Base-by-base conservation (phyloP, 169 alveolate species). In the Eimeria praecox region DNA sequence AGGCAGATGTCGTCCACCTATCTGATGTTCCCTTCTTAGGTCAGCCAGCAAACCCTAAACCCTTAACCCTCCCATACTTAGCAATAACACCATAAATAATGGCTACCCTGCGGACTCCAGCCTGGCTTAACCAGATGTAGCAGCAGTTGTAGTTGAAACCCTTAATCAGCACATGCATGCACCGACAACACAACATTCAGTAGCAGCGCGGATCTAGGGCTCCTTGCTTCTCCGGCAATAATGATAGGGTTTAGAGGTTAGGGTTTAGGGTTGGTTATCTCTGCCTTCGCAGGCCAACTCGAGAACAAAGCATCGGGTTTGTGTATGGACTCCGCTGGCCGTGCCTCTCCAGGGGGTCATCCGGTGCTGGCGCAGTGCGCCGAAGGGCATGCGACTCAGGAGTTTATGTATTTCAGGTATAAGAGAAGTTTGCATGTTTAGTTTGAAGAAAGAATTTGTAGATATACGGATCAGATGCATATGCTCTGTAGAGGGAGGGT, bases 11-110 rank as follows among this genome's bases (percentile, higher is more conserved):
- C 27, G 87, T 80, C 35, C 94, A 96, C n/a, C 92, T 97, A 6
- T 88, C 46, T 22, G 98, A 97, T 90, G 98, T 97, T 33, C 98
- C 98, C 30, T 97, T 66, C 92, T 83, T 97, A 5, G 98, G 98
- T 59, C 71, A 44, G 80, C 59, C 40, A n/a, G 18, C 35, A 27
- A 64, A 62, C 73, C 77, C 38, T 80, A 95, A 92, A 64, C 78
- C n/a, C 30, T 96, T 59, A n/a, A 35, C 75, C 35, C n/a, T 64
- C 69, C 22, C n/a, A 9, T 59, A n/a, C 69, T 59, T 5, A 12
- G 27, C 27, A 1, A 59, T 16, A 9, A 59, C 12, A 9, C n/a
- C 69, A 6, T 27, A 64, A 64, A 64, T 64, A 20, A 64, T 9
- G 38, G 14, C 22, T 9, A 22, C 69, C 20, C 56, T 49, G 20